A percentile compares a stretch with the other conserved stretches of the same genome.
These are phyloP conservation scores for Jaminaea rosea DNA, from an alignment of 1,284 basidiomycete genomes.

Conservation along the genomic window DNA sequence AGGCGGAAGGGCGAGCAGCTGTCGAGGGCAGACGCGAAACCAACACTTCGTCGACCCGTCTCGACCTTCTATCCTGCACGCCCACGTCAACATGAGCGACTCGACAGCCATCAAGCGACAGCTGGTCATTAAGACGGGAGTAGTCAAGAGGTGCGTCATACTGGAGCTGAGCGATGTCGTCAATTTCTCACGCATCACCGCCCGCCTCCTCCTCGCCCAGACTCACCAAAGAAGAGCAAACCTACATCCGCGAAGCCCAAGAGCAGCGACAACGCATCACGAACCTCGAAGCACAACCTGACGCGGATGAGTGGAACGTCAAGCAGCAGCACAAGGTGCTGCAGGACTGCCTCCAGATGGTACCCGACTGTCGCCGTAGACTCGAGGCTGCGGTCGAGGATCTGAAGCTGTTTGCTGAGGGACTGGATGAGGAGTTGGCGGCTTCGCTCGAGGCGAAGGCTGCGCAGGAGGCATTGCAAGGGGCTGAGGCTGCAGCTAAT, in stretches of 20 bases:
- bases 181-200: background rate
- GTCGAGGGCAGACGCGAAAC: no score
- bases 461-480: conserved; percentile 4
- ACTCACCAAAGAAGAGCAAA: conserved; percentile 26
- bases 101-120: conserved; percentile 20
- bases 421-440: conserved; percentile 5
- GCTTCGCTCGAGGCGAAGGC: conserved; percentile 9
- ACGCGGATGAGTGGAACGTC: conserved; percentile 28
- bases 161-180: background rate
- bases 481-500: background rate
- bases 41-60: no score
- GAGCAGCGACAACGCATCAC: conserved; percentile 6
- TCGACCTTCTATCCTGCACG: background rate
- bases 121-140: conserved; percentile 30
- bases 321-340: conserved; percentile 21
- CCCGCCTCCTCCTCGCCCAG: conserved; percentile 5
- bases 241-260: conserved; percentile 21
- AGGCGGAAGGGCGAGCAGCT: no score
- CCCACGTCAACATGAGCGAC: conserved; percentile 13
- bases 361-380: conserved; percentile 27
- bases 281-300: background rate
- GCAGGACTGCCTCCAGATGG: conserved; percentile 28
- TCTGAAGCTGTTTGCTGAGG: conserved; percentile 11
- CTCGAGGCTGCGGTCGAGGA: conserved; percentile 21
- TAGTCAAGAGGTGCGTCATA: conserved; percentile 25